These are phyloP conservation scores for Penicillium sp. DNA, from an alignment of 2,329 filamentous ascomycete genomes.

Conservation along the genomic window DNA sequence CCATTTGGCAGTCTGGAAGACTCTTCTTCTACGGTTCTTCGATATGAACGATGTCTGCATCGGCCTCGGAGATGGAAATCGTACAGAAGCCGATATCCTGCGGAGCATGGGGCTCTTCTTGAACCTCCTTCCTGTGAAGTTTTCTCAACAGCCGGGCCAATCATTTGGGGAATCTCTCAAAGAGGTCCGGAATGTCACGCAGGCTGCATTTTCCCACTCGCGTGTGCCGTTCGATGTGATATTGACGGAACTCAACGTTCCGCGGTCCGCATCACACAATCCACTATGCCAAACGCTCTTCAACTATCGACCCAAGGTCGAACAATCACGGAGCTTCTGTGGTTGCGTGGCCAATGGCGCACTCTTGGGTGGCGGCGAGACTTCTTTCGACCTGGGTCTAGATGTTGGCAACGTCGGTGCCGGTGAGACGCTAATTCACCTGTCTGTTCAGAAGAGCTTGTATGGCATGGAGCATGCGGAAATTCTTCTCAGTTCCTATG, in stretches of 20 bases:
- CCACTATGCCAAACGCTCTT: slow-evolving; percentile 53
- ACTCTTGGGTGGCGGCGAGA: slow-evolving; percentile 17
- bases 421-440: slow-evolving; percentile 15
- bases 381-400: slow-evolving; percentile 34
- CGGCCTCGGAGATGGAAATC: slow-evolving; percentile 48
- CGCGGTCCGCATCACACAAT: slow-evolving; percentile 36
- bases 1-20: slow-evolving; percentile 43
- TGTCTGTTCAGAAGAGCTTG: slow-evolving; percentile 29
- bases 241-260: slow-evolving; percentile 42
- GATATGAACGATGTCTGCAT: slow-evolving; percentile 44
- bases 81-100: slow-evolving; percentile 29
- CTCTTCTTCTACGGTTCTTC: slow-evolving; percentile 35
- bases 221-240: slow-evolving; percentile 50
- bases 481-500: slow-evolving; percentile 17
- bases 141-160: slow-evolving; percentile 23
- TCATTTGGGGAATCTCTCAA: slow-evolving; percentile 32
- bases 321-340: slow-evolving; percentile 27
- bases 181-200: slow-evolving; percentile 21
- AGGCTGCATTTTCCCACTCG: slow-evolving; percentile 43
- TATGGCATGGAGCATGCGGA: slow-evolving; percentile 30
- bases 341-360: slow-evolving; percentile 12
- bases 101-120: slow-evolving; percentile 47
- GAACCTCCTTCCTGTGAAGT: slow-evolving; percentile 49
- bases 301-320: slow-evolving; percentile 43
- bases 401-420: slow-evolving; percentile 37